Conservation (phyloP, 768 basidiomycete species). For the Pisolithus microcarpus region DNA sequence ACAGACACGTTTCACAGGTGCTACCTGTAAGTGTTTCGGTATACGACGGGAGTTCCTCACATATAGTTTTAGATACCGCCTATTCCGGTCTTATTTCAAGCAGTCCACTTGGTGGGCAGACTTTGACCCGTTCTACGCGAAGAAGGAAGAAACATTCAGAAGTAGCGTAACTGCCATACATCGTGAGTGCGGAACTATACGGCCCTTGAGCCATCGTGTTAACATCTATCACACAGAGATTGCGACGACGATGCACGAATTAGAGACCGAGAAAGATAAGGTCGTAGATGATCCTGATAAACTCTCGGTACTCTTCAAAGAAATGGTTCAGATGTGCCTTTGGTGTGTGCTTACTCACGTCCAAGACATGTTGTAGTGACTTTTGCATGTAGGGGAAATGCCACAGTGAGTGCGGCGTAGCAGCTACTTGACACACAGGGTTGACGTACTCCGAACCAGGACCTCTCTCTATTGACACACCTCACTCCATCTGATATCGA, state of each 20-base stretch:
- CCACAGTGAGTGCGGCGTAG: conserved; percentile 48
- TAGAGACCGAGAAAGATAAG: conserved; percentile 44
- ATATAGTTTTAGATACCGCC: conserved; percentile 58
- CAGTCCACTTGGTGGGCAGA: conserved; percentile 60
- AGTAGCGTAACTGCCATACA: conserved; percentile 71
- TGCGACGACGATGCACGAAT: conserved; percentile 62
- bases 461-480: conserved; percentile 86
- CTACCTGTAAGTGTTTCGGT: conserved; percentile 61
- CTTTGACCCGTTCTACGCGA: conserved; percentile 77
- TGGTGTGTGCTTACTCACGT: conserved; percentile 35
- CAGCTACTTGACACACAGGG: neutral
- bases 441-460: conserved; percentile 38
- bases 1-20: conserved; percentile 38
- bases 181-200: conserved; percentile 40
- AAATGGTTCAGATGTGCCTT: conserved; percentile 87
- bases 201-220: too few relatives aligned
- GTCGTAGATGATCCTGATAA: conserved; percentile 44
- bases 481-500: conserved; percentile 78
- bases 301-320: conserved; percentile 60
- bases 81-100: conserved; percentile 67
- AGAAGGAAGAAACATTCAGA: conserved; percentile 78
- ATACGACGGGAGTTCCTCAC: conserved; percentile 1
- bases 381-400: conserved; percentile 69
- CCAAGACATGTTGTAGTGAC: neutral
- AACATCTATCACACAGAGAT: conserved; percentile 44